These are phyloP conservation scores for Cyathus striatus DNA, from an alignment of 768 basidiomycete species.

Conservation along the genomic window DNA sequence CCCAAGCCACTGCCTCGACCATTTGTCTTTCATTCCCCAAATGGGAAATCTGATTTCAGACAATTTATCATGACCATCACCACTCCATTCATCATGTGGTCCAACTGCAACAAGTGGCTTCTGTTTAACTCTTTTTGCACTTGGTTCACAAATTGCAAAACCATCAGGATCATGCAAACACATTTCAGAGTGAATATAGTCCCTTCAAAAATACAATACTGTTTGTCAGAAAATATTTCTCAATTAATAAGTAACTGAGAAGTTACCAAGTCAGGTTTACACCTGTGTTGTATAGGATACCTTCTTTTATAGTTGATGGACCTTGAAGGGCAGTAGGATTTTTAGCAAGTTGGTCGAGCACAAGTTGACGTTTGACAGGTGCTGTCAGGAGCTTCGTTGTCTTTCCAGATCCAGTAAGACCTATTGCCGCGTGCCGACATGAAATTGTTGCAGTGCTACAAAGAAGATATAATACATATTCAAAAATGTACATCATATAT, in stretches of 20 bases:
- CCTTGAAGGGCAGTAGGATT: slow-evolving; percentile 23
- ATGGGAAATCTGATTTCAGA: slow-evolving; percentile 23
- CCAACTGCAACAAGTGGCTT: slow-evolving; percentile 12
- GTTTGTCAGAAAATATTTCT: too few relatives aligned
- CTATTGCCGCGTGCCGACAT: slow-evolving; percentile 18
- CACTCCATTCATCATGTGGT: slow-evolving; percentile 23
- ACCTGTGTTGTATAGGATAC: slow-evolving; percentile 22
- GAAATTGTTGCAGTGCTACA: slow-evolving; percentile 21
- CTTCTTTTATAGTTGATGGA: slow-evolving; percentile 18
- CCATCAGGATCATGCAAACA: slow-evolving; percentile 9
- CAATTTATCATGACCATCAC: slow-evolving; percentile 30
- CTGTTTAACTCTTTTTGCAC: slow-evolving; percentile 5
- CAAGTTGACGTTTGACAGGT: slow-evolving; percentile 22
- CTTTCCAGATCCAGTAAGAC: slow-evolving; percentile 19
- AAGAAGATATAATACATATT: too few relatives aligned
- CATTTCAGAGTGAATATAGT: slow-evolving; percentile 11
- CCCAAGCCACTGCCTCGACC: slow-evolving; percentile 19
- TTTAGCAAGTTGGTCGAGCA: slow-evolving; percentile 27
- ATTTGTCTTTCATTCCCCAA: slow-evolving; percentile 19
- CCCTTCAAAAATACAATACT: too few relatives aligned
- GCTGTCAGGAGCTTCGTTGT: slow-evolving; percentile 22
- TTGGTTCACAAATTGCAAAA: slow-evolving; percentile 7
- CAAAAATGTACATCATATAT: background rate
- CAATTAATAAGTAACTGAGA: too few relatives aligned
- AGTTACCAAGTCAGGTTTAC: slow-evolving; percentile 26